A percentile compares a stretch with the other conserved stretches of the same genome.
Evolutionary conservation across 106 monocot species (phyloP).

Genomic region (Vanilla planifolia): DNA sequence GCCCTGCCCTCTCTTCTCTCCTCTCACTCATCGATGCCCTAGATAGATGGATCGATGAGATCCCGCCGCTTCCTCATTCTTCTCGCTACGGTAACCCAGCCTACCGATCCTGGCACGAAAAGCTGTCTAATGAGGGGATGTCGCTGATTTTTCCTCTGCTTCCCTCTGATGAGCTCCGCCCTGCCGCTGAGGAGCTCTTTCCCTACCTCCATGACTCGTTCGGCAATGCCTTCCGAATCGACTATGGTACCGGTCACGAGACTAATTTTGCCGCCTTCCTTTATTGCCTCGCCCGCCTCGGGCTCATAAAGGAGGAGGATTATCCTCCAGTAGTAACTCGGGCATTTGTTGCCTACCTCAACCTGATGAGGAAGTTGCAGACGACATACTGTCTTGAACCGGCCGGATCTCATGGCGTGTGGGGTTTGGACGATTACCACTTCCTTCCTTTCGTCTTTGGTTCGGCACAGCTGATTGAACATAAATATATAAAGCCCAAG

Average conservation of each 20-base stretch:
- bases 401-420: slow-evolving; percentile 92
- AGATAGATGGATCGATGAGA: slow-evolving; percentile 37
- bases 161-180: slow-evolving; percentile 8
- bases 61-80: slow-evolving; percentile 54
- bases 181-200: slow-evolving; percentile 45
- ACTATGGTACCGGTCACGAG: slow-evolving; percentile 96
- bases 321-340: slow-evolving; percentile 58
- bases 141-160: slow-evolving; percentile 32
- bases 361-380: slow-evolving; percentile 85
- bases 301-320: slow-evolving; percentile 63
- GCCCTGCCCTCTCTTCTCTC: slow-evolving; percentile 28
- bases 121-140: slow-evolving; percentile 21
- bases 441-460: slow-evolving; percentile 91
- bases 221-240: slow-evolving; percentile 78
- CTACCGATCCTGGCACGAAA: slow-evolving; percentile 66
- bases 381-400: slow-evolving; percentile 67
- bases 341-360: slow-evolving; percentile 60
- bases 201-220: slow-evolving; percentile 92
- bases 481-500: slow-evolving; percentile 99
- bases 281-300: slow-evolving; percentile 81
- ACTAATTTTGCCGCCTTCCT: slow-evolving; percentile 86
- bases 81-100: slow-evolving; percentile 92
- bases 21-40: slow-evolving; percentile 39
- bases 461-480: slow-evolving; percentile 85
- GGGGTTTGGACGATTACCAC: slow-evolving; percentile 96